Percentiles rank a stretch among this genome's conserved stretches.
Conservation (phyloP, 768 basidiomycete species). For the Xanthoconium purpureum region DNA sequence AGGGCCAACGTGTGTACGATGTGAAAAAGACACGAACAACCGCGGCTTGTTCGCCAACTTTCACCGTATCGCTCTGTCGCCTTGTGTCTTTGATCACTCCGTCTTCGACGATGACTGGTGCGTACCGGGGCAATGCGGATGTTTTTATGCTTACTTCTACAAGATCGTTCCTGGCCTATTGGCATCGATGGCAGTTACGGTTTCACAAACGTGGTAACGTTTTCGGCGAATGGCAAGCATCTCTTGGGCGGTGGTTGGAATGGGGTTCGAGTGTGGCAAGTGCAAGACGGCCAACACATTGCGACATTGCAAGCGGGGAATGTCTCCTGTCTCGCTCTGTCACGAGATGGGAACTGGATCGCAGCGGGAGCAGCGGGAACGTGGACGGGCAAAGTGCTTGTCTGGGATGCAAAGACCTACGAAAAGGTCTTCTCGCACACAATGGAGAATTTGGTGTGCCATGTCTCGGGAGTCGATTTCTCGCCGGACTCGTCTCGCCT, state of each 20-base stretch:
- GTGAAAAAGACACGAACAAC: too few relatives aligned
- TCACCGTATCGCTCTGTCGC: too few relatives aligned
- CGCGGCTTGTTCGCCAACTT: too few relatives aligned
- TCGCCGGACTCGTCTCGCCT: neutral
- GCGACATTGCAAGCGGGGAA: neutral
- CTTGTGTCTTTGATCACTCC: too few relatives aligned
- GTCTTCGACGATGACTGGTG: too few relatives aligned
- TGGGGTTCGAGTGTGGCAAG: neutral
- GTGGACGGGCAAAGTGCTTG: neutral
- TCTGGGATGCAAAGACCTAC: neutral
- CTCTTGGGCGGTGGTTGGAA: neutral
- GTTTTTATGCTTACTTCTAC: too few relatives aligned
- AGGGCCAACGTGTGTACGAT: too few relatives aligned
- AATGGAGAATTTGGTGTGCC: neutral
- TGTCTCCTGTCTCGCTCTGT: neutral
- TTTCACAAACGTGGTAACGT: neutral
- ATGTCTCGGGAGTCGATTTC: neutral
- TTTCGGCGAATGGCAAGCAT: neutral
- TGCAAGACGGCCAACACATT: neutral
- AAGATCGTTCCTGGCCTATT: too few relatives aligned
- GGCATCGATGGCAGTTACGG: too few relatives aligned
- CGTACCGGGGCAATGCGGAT: too few relatives aligned
- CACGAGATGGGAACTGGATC: neutral
- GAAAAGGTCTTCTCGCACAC: neutral
- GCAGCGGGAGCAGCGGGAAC: neutral